These are phyloP conservation scores for Acanthochlamys bracteata DNA, from an alignment of 106 monocot species.

Conservation along the genomic window DNA sequence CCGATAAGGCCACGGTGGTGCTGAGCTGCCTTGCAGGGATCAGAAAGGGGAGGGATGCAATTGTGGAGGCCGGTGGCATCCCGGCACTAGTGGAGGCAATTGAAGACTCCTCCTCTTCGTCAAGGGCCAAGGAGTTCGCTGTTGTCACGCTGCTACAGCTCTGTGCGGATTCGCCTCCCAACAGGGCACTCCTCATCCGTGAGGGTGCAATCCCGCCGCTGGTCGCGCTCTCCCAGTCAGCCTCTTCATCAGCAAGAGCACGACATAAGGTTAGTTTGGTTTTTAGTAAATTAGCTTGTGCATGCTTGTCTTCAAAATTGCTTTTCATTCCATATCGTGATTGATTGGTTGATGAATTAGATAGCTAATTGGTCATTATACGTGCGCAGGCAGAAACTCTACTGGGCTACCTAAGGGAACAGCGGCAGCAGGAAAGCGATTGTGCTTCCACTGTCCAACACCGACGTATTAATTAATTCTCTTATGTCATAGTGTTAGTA, in stretches of 20 bases:
- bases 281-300: too few relatives aligned
- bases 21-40: constrained; percentile 42
- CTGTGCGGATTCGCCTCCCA: constrained; percentile 42
- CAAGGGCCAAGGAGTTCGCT: constrained; percentile 70
- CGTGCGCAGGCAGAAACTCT: constrained; percentile 62
- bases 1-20: constrained; percentile 66
- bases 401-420: constrained; percentile 69
- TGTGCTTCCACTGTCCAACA: too few relatives aligned
- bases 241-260: constrained; percentile 54
- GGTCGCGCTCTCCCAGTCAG: constrained; percentile 70
- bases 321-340: too few relatives aligned
- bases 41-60: constrained; percentile 29
- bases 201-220: constrained; percentile 92
- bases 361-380: too few relatives aligned
- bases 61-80: constrained; percentile 52
- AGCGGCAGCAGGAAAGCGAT: constrained; percentile 29
- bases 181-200: constrained; percentile 57
- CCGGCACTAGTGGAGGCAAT: constrained; percentile 71
- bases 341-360: too few relatives aligned
- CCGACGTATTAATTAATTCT: too few relatives aligned
- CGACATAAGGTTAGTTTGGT: too few relatives aligned
- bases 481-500: too few relatives aligned
- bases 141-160: constrained; percentile 71
- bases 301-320: too few relatives aligned
- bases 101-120: constrained; percentile 61